Base-by-base conservation (phyloP, 169 alveolate genomes). In the Plasmodium vivax region DNA sequence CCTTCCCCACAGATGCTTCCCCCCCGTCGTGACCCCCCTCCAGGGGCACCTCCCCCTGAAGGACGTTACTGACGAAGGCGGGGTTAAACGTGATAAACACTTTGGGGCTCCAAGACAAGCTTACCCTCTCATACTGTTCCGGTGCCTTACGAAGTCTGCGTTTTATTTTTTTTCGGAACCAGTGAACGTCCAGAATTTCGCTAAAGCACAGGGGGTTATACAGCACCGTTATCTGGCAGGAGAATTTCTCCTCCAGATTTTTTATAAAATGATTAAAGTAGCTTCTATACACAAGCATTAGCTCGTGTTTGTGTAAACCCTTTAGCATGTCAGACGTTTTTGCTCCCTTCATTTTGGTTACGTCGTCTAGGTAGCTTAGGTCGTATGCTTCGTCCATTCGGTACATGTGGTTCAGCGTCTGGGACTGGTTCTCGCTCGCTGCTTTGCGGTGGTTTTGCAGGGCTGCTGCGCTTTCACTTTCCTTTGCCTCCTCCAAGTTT, bases 191-290 rank as follows among this genome's bases (percentile, higher is more conserved):
- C 38, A 75, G 0, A 2, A 74, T 30, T 5, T 85, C 81, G 43
- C 51, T 73, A 51, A 85, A 85, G 41, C 93, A 85, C 38, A 85
- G 41, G 19, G 93, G 93, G 30, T 85, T 85, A 51, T 85, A 85
- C 27, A 85, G 23, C 27, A 85, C 23, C 12, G 80, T 47, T 16
- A 85, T 85, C 16, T 85, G 81, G 14, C 85, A 85, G 2, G 84
- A 51, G 38, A 85, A 85, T 9, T 85, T 85, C 6, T 27, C 8
- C 58, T 85, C 85, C 9, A 85, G 12, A 12, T 85, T 77, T 85
- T 74, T 73, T 74, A 85, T 16, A 41, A 85, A 85, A 51, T 45
- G 51, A 4, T 47, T 36, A 23, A 85, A 74, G 62, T 85, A 58
- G 36, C 23, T 85, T 30, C 41, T 75, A 38, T 85, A 85, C 2